Conservation (phyloP, 352 stramenopile species). For the Halophytophthora polymorphica region DNA sequence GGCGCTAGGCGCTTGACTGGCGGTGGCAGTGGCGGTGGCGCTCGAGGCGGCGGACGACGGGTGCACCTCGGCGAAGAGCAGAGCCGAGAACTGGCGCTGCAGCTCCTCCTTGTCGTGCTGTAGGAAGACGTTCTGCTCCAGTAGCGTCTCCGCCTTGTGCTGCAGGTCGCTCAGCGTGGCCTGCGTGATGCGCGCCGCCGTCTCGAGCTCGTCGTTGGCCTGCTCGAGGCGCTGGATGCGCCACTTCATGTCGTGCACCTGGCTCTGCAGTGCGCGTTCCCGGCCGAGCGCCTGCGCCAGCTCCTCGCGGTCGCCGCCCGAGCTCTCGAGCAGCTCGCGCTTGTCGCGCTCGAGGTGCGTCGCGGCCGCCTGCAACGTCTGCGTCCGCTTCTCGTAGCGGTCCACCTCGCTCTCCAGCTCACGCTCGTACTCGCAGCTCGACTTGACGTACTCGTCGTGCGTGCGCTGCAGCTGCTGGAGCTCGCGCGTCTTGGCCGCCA, state of each 20-base stretch:
- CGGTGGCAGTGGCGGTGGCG: not conserved
- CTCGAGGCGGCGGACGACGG: slow-evolving; percentile 5
- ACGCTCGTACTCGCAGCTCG: slow-evolving; percentile 71
- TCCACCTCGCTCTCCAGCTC: slow-evolving; percentile 65
- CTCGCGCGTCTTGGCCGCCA: slow-evolving; percentile 32
- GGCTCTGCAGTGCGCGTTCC: slow-evolving; percentile 32
- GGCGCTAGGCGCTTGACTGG: slow-evolving; percentile 13
- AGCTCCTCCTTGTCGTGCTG: slow-evolving; percentile 63
- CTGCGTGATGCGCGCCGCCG: slow-evolving; percentile 49
- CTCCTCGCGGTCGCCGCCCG: slow-evolving; percentile 18
- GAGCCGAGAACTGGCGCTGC: slow-evolving; percentile 24
- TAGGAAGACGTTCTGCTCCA: slow-evolving; percentile 72
- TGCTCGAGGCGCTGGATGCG: slow-evolving; percentile 68
- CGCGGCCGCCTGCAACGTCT: slow-evolving; percentile 16
- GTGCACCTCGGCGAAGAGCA: slow-evolving; percentile 34
- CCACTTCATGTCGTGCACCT: slow-evolving; percentile 57
- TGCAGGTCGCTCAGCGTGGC: slow-evolving; percentile 60
- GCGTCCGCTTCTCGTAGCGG: slow-evolving; percentile 43
- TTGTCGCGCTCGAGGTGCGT: slow-evolving; percentile 35
- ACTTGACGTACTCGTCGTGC: slow-evolving; percentile 74
- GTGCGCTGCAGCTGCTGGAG: slow-evolving; percentile 50
- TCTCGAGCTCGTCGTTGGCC: slow-evolving; percentile 71
- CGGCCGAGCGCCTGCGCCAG: slow-evolving; percentile 22
- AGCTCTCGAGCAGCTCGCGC: slow-evolving; percentile 9
- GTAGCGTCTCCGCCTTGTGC: slow-evolving; percentile 45